These are phyloP conservation scores for Penicillium soppii DNA, from an alignment of 495 filamentous ascomycete genomes.

Conservation along the genomic window DNA sequence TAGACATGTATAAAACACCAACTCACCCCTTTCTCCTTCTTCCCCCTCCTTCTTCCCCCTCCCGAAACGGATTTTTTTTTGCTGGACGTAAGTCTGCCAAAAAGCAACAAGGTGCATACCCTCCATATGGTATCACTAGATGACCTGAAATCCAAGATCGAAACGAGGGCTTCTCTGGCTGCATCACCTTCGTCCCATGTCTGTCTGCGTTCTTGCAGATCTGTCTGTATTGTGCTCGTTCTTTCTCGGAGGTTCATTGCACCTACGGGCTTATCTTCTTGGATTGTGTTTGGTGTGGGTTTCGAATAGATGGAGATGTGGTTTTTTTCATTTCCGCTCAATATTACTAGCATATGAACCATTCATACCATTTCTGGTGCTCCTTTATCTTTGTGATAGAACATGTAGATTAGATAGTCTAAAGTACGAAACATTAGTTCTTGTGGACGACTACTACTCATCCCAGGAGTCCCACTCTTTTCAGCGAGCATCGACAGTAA, in stretches of 20 bases:
- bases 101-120: conserved; percentile 12
- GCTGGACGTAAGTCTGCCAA: neutral
- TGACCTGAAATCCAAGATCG: conserved; percentile 19
- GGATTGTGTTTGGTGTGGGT: neutral
- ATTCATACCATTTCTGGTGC: no score
- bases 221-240: conserved; percentile 17
- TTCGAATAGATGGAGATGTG: conserved; percentile 18
- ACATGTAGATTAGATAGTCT: no score
- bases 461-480: no score
- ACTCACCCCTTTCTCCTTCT: neutral
- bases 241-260: conserved; percentile 7
- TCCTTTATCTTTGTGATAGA: no score
- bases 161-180: conserved; percentile 23
- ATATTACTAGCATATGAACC: no score
- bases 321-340: conserved; percentile 25
- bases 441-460: no score
- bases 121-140: conserved; percentile 13
- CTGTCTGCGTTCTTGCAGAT: neutral
- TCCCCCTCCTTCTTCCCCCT: neutral
- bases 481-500: no score
- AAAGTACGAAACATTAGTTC: no score
- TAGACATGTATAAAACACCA: neutral
- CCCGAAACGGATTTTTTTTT: conserved; percentile 10
- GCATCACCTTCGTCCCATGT: conserved; percentile 14
- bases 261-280: conserved; percentile 16